phyloP scores from a whole-genome alignment of 495 filamentous ascomycete genomes.

The Daldinia grandis region DNA sequence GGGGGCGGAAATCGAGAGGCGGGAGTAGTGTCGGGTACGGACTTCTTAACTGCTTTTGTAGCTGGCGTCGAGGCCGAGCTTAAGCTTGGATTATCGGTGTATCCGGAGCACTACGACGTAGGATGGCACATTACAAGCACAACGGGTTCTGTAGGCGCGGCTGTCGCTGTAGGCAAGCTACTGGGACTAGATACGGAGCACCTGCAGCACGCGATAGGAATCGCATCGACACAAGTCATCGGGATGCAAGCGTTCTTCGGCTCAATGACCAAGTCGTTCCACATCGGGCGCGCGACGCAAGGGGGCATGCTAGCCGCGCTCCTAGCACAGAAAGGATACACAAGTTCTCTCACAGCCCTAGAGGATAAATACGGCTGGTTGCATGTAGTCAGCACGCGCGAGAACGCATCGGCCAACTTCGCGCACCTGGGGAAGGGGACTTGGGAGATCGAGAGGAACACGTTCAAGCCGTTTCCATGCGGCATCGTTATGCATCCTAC shows the following conservation, averaged over 20 bases:
- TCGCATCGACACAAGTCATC: conserved; percentile 61
- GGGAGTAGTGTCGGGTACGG: conserved; percentile 47
- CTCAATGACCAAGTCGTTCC: conserved; percentile 64
- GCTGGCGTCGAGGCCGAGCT: conserved; percentile 63
- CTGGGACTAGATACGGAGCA: conserved; percentile 48
- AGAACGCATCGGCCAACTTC: conserved; percentile 48
- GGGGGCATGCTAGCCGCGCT: conserved; percentile 61
- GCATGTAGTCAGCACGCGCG: conserved; percentile 56
- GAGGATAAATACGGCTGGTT: conserved; percentile 65
- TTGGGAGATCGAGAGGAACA: conserved; percentile 63
- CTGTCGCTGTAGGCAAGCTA: conserved; percentile 58
- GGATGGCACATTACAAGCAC: conserved; percentile 66
- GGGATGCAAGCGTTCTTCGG: conserved; percentile 64
- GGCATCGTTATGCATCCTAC: conserved; percentile 65
- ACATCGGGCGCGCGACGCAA: conserved; percentile 61
- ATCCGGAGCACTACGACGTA: conserved; percentile 63
- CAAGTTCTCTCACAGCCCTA: conserved; percentile 55
- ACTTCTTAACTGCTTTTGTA: conserved; percentile 61
- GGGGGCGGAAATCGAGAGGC: conserved; percentile 33
- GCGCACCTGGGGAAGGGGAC: conserved; percentile 40
- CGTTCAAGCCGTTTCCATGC: conserved; percentile 66
- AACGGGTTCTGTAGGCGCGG: conserved; percentile 61
- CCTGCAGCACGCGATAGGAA: conserved; percentile 60
- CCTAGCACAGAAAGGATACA: conserved; percentile 57
- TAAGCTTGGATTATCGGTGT: conserved; percentile 59